Base-by-base conservation (phyloP, 352 stramenopile species). In the Bremia lactucae region DNA sequence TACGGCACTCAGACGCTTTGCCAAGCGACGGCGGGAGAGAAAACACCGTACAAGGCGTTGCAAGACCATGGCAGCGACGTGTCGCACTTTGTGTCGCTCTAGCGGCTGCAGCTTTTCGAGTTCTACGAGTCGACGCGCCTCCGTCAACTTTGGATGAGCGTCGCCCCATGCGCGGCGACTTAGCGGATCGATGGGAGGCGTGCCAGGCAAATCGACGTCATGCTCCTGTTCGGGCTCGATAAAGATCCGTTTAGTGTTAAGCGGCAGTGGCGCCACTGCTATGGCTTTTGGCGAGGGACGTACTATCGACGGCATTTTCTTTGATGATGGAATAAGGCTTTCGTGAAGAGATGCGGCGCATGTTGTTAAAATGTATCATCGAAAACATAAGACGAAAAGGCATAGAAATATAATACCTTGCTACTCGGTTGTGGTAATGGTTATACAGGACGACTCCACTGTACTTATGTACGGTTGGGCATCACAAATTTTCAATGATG, bases 151-250 rank as follows among this genome's bases (percentile, higher is more conserved):
- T 4, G 38, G 46, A 31, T 45, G 61, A 16, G 42, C 31, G 10
- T 57, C 35, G 2, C 52, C 52, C 68, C 68, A 80, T 1, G 55
- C 31, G 19, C 50, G 62, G 10, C 58, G 55, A 22, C 42, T 62
- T 18, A 59, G 59, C 6, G 49, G 49, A 40, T 68, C 47, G 35
- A 76, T 66, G 16, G 76, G 76, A 31, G 76, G 76, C n/a, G 76
- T 88, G 16, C 71, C 71, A 0, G 76, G 76, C 57, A 88, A 71
- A 6, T 73, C 53, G 16, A 55, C 20, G 10, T 65, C 52, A 5
- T 41, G 28, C 19, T 68, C 58, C 8, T 54, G 40, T 21, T 72
- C 62, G 5, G 45, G 54, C 42, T 69, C 41, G n/a, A 20, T 15
- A 24, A 61, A 60, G 3, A 45, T 47, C 36, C 67, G 53, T 7